Conservation (phyloP, 176 grass and related monocot genomes). For the Alopecurus myosuroides region DNA sequence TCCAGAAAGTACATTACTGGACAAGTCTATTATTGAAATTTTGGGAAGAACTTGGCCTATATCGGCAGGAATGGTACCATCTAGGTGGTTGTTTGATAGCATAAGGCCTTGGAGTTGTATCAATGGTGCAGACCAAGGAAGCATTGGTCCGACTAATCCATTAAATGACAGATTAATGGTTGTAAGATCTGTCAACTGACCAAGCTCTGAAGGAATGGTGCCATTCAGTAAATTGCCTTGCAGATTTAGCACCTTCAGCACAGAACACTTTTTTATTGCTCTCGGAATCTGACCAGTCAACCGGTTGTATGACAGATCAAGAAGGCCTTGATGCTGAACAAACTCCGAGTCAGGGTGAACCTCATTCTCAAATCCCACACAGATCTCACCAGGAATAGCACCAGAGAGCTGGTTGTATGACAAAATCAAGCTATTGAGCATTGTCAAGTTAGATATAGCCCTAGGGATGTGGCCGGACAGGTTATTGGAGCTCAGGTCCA, state of each 20-base stretch:
- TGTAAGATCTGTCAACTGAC: conserved; percentile 63
- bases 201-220: conserved; percentile 71
- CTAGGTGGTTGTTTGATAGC: conserved; percentile 76
- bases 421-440: conserved; percentile 83
- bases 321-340: conserved; percentile 83
- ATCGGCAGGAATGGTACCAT: conserved; percentile 58
- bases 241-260: conserved; percentile 61
- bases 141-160: conserved; percentile 53
- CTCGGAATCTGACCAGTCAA: conserved; percentile 70
- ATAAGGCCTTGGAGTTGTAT: conserved; percentile 75
- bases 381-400: conserved; percentile 69
- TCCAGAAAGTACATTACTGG: conserved; percentile 68
- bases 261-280: conserved; percentile 59
- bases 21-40: conserved; percentile 67
- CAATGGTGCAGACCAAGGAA: conserved; percentile 47
- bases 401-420: conserved; percentile 75
- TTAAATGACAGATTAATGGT: conserved; percentile 76
- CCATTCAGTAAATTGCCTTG: conserved; percentile 82
- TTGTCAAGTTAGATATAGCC: conserved; percentile 66
- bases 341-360: conserved; percentile 86
- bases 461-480: conserved; percentile 63
- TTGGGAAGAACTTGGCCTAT: conserved; percentile 65
- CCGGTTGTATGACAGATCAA: conserved; percentile 84
- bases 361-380: conserved; percentile 62
- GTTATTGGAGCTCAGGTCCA: conserved; percentile 82